Base-by-base conservation (phyloP, 805 yeast species). In the Wickerhamomyces chaumierensis region DNA sequence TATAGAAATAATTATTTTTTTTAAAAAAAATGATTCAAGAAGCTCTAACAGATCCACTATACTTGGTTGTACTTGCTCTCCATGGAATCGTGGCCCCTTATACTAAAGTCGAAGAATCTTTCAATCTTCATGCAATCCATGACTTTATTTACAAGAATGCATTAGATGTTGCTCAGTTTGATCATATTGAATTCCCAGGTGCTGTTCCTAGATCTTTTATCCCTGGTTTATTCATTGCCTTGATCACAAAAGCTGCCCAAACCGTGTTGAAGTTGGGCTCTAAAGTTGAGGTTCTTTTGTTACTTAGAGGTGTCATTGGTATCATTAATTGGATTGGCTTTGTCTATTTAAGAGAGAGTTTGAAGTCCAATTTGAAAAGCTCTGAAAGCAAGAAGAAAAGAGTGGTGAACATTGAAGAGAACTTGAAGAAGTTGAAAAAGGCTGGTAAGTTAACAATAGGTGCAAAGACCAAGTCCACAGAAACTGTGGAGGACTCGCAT, bases 61-160 rank as follows among this genome's bases (percentile, higher is more conserved):
- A 14, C 13, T 13, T 28, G n/a, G 5, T 28, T 14, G 7, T 28
- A 8, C n/a, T 28, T 8, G 31, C 16, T 13, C 13, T 28, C 31
- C 16, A 28, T 28, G 31, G 16, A 8, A 5, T 63, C 11, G 48
- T 72, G 2, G 69, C 95, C 0, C 96, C 96, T 0, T 85, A 63
- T 58, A 81, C 96, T 2, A 90, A 90, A 59, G 96, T 90, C 1
- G 96, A 90, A 56, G 97, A 90, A 56, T 84, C 95, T 21, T 90
- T 90, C 66, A 84, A 80, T 48, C 64, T 84, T 34, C 96, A 90
- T 51, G 96, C 96, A 0, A 66, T 85, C 33, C 87, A 88, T 53
- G 96, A 90, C 51, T 65, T 87, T 33, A 45, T 84, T 36, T 69
- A 71, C 45, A 68, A 75, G 53, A 96, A 95, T 6, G 27, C 55